Base-by-base conservation (phyloP, 345 rosid genomes). In the Abelmoschus esculentus region DNA sequence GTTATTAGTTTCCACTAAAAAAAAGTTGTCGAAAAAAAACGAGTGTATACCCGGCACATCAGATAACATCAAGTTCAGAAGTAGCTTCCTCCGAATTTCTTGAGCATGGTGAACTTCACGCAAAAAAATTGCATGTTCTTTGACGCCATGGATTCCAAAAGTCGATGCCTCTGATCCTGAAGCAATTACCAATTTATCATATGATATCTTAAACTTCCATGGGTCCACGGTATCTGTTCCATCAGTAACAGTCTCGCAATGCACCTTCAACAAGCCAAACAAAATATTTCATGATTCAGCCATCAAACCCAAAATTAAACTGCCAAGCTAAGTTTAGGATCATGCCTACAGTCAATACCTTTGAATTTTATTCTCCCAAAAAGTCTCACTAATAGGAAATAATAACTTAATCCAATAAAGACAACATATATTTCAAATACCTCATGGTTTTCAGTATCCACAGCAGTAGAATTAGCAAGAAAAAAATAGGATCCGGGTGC, bases 101-200 rank as follows among this genome's bases (percentile, higher is more conserved):
- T 88, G 96, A 73, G 97, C 99, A 80, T 93, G 99, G 52, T 83
- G 83, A 77, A 91, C 97, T 79, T 95, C 99, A 18, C 97, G 87
- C 26, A 91, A 91, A 65, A 95, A 95, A 22, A 81, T 84, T 0
- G 96, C 97, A 47, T 91, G 85, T 46, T 91, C 96, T 31, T 71
- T 34, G 49, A 90, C 97, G 11, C 97, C 96, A 0, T 78, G 78
- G 66, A 95, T 95, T 57, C 97, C 99, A 71, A 95, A 95, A 3
- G 99, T 91, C 0, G 84, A 85, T 12, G 96, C 93, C 73, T 93
- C 86, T 5, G 97, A 95, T 74, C 97, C 97, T 58, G 83, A 75
- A 0, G 97, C 97, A 72, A 91, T 71, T n/a, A 89, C 86, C 76
- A 91, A 73, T 81, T 91, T 95, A 72, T 95, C 99, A 79, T 89